Evolutionary conservation across 306 rosid genomes (phyloP), one percentile per base, ranked within the genome.

Genomic region (Cicer cuneatum): DNA sequence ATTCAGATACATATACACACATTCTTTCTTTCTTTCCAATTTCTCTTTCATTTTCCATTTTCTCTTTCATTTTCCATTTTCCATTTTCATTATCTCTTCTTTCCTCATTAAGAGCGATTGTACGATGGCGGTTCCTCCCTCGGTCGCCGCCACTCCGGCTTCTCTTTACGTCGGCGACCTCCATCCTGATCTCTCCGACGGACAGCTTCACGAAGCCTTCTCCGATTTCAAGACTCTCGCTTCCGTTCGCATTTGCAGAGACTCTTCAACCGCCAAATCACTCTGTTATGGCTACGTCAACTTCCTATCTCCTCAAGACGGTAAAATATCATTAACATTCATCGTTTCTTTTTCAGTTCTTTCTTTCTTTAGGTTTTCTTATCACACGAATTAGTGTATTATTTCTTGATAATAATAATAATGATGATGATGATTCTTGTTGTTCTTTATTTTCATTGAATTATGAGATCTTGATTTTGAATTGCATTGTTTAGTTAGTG

Each of bases 121-220:
- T 49, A 33, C 79, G 79, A 92, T 90, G 98, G 96, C 87, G 78
- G 87, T 77, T 75, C 8, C 89, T 77, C 80, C 86, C 21, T 42
- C 85, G 57, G 83, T 73, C 67, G 66, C 80, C 71, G 59, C 82
- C 46, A 3, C 80, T 5, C 54, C 82, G 40, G 86, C 86, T 16
- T 86, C 96, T 7, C 86, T 93, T 10, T 93, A 90, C 90, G 93
- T 93, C 75, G 97, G 98, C 10, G 93, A 93, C 71, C 92, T 93
- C 49, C 88, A 81, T 54, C 90, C 90, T 3, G 87, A 90, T 15
- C 75, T 85, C 69, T 76, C 82, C 48, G 96, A 93, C 7, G 73
- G 18, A 4, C 79, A 73, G 24, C 92, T 93, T 63, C 24, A 13
- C 12, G 92, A 89, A 2, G 83, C 84, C 4, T 93, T 93, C 87